These are phyloP conservation scores for Euphrasia confusa DNA, from an alignment of 257 asterid species.

Conservation along the genomic window DNA sequence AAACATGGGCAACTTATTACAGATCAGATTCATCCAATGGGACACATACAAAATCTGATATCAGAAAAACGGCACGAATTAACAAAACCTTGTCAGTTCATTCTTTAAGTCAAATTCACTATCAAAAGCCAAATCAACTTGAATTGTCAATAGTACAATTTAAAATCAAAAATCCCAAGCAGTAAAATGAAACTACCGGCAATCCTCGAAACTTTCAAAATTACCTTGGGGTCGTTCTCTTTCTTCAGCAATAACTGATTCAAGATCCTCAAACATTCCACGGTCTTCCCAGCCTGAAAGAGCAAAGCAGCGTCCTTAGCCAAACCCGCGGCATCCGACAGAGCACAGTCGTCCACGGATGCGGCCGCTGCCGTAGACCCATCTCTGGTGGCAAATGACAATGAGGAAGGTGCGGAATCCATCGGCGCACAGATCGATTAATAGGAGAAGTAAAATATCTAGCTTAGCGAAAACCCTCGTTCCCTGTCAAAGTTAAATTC, in stretches of 20 bases:
- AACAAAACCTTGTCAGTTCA: not conserved
- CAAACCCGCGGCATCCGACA: constrained; percentile 56
- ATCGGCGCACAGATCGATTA: constrained; percentile 49
- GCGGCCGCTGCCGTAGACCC: constrained; percentile 29
- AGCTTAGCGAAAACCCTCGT: constrained; percentile 35
- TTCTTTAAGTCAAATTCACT: not conserved
- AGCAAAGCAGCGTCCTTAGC: constrained; percentile 83
- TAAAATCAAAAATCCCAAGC: not conserved
- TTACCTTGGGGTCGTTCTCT: constrained; percentile 78
- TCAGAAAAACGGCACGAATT: not conserved
- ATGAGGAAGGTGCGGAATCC: constrained; percentile 62
- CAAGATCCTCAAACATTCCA: constrained; percentile 61
- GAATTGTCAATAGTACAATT: constrained; percentile 7
- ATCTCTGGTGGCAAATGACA: constrained; percentile 36
- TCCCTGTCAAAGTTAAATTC: constrained; percentile 29
- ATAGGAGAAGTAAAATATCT: constrained; percentile 23
- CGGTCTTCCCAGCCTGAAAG: constrained; percentile 70
- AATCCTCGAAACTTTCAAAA: not conserved
- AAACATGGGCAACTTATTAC: not conserved
- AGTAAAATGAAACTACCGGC: not conserved
- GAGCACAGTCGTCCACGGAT: constrained; percentile 43
- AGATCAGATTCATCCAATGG: not conserved
- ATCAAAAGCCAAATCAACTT: constrained; percentile 7
- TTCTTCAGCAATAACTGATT: constrained; percentile 57
- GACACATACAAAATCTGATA: not conserved